Base-by-base conservation (phyloP, 495 filamentous ascomycete species). In the Aspergillus incahuasiensis region DNA sequence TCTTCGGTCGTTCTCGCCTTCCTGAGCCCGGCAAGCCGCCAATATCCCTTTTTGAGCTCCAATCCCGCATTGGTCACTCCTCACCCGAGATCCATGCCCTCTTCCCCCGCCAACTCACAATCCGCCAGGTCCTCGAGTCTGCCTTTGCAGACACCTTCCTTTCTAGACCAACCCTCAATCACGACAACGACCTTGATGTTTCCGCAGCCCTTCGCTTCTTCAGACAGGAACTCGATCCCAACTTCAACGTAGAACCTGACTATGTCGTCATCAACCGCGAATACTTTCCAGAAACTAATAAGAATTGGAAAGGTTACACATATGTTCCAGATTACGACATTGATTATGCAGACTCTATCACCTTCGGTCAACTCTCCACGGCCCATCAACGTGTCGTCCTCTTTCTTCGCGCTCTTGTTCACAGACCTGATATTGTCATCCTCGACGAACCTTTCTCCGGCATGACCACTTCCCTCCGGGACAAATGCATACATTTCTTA, bases 381-480 rank as follows among this genome's bases (percentile, higher is more conserved):
- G 85, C 83, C 6, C 83, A 90, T 0, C 94, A 98, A 69, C 84
- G 91, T 20, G 76, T 97, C 6, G 78, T 87, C 9, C 81, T 98
- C 2, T 94, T 97, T 68, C 73, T 97, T 24, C 83, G 95, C 6
- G 88, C 92, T 15, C 73, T 95, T 32, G 81, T 94, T 60, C 87
- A 91, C 58, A 80, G 80, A 51, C 90, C 91, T 0, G 92, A 97
- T 56, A 80, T 98, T 41, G 78, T 97, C 28, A 88, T 98, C 35
- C 81, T 97, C 2, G 94, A 97, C 62, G 94, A 98, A 69, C 84
- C 94, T 0, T 95, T 96, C 62, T 90, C 88, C 42, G 91, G 92
- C 24, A 90, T 98, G 84, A 85, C 92, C 55, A 83, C 86, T 38
- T 77, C 75, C 0, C 81, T 94, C n/a, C 79, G 91, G 13, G 86